phyloP scores from a whole-genome alignment of 805 yeast species.

The Lipomyces mesembrius region DNA sequence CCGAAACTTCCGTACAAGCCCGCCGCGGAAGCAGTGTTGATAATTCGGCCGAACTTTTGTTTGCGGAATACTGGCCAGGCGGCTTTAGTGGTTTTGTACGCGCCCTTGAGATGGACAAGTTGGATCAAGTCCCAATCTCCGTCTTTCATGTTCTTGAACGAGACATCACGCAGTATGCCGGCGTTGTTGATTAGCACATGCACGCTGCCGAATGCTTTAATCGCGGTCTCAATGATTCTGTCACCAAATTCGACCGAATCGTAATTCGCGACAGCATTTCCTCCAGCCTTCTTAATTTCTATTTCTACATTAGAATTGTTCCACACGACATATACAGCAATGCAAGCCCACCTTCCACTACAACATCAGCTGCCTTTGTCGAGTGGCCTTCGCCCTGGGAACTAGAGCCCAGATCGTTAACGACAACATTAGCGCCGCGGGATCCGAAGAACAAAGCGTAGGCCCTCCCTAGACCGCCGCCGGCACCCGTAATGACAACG shows the following conservation, averaged over 20 bases:
- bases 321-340: not conserved
- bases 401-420: constrained; percentile 90
- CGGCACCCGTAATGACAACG: constrained; percentile 94
- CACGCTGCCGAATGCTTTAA: constrained; percentile 83
- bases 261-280: constrained; percentile 90
- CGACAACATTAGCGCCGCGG: constrained; percentile 93
- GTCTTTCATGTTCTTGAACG: constrained; percentile 83
- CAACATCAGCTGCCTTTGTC: constrained; percentile 75
- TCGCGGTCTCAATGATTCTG: constrained; percentile 81
- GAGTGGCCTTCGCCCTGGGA: constrained; percentile 71
- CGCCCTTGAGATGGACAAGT: constrained; percentile 89
- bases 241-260: constrained; percentile 88
- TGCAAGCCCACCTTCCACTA: constrained; percentile 58
- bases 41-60: constrained; percentile 84
- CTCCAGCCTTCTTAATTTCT: constrained; percentile 77
- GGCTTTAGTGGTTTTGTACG: constrained; percentile 79
- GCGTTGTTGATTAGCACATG: constrained; percentile 92
- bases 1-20: constrained; percentile 97
- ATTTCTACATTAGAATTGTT: not conserved
- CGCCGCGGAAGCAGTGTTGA: constrained; percentile 97
- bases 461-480: constrained; percentile 92
- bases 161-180: constrained; percentile 87
- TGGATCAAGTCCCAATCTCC: constrained; percentile 78
- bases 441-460: constrained; percentile 87
- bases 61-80: constrained; percentile 90